Conservation (phyloP, 1,284 basidiomycete species). For the Pseudomicrostroma phylloplanum region DNA sequence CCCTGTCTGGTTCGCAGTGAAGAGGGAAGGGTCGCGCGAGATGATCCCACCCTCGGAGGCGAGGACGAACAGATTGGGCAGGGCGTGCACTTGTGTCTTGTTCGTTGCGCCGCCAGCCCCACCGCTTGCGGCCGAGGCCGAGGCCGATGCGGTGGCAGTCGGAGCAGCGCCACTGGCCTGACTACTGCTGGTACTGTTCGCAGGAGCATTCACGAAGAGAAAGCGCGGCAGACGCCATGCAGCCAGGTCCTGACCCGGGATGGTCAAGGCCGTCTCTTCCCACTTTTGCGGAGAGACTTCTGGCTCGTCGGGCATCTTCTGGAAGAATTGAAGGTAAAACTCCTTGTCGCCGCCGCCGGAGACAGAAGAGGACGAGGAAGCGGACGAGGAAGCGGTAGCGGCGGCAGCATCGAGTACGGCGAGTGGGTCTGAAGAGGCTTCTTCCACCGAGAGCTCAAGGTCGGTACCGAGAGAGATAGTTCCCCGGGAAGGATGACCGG, state of each 20-base stretch:
- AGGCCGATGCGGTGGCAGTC: neutral
- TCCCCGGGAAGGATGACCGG: neutral
- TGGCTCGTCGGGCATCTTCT: neutral
- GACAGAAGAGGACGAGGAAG: too few relatives aligned
- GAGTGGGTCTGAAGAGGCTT: neutral
- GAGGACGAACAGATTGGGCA: neutral
- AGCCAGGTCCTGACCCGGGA: neutral
- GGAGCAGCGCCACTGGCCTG: neutral
- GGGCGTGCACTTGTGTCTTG: neutral
- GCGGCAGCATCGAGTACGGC: too few relatives aligned
- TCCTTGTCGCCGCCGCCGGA: too few relatives aligned
- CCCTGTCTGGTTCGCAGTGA: neutral
- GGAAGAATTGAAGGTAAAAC: neutral
- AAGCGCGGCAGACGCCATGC: conserved; percentile 1
- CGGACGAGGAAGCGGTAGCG: too few relatives aligned
- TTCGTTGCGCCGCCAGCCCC: neutral
- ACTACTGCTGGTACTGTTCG: neutral
- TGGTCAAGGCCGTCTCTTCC: neutral
- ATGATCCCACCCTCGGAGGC: neutral
- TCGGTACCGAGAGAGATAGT: neutral
- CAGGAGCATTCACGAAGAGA: neutral
- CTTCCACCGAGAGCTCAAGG: neutral
- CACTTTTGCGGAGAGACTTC: neutral
- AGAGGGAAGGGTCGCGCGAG: neutral
- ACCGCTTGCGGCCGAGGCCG: neutral